Conservation (phyloP, 2,329 filamentous ascomycete genomes). For the Fusarium subtropicale region DNA sequence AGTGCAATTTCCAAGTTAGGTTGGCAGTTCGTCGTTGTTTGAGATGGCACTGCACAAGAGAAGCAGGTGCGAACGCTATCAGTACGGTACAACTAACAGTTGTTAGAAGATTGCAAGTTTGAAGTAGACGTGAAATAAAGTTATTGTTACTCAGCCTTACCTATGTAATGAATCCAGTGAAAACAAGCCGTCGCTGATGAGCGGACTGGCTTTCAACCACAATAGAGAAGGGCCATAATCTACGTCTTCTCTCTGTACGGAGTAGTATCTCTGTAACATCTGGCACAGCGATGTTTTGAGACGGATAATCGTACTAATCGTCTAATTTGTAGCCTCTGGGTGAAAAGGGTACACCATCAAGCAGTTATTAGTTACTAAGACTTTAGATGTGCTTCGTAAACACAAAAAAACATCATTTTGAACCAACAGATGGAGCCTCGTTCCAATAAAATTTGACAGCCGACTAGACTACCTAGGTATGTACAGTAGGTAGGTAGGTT, state of each 20-base stretch:
- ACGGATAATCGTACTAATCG: neutral
- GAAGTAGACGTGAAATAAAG: neutral
- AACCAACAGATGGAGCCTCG: neutral
- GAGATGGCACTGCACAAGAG: slow-evolving; percentile 5
- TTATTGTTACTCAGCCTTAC: neutral
- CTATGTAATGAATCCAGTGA: neutral
- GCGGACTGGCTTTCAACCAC: neutral
- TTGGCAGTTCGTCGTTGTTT: slow-evolving; percentile 22
- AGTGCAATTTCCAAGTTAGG: slow-evolving; percentile 19
- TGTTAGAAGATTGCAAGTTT: neutral
- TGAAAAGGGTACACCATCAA: neutral
- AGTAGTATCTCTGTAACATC: neutral
- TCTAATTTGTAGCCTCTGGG: neutral
- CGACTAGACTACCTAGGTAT: too few relatives aligned
- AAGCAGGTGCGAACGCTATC: slow-evolving; percentile 11
- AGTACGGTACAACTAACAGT: neutral
- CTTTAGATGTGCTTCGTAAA: neutral
- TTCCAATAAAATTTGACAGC: slow-evolving; percentile 9
- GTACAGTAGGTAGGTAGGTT: neutral
- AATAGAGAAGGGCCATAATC: neutral
- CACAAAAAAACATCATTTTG: neutral
- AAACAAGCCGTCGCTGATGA: neutral
- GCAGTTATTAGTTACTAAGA: neutral
- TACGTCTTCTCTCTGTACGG: neutral
- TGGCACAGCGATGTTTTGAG: neutral